Evolutionary conservation across 2,329 filamentous ascomycete genomes (phyloP).

Genomic region (Monilinia aucupariae): DNA sequence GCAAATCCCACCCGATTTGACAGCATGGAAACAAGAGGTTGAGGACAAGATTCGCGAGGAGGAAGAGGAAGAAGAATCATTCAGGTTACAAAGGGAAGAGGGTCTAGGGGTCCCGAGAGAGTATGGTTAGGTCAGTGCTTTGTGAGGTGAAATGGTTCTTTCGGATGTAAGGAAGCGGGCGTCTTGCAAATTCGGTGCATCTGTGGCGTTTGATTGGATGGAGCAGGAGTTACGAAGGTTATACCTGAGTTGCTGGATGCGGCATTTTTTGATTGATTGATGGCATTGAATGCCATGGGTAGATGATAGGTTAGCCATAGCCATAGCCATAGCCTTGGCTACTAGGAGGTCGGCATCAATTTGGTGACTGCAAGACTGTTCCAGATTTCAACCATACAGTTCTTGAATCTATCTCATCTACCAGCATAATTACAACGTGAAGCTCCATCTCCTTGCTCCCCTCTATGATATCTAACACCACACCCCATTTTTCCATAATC

Average conservation of each 20-base stretch:
- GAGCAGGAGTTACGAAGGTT: background rate
- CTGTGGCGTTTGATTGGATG: conserved; percentile 13
- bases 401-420: background rate
- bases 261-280: background rate
- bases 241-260: conserved; percentile 1
- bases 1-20: conserved; percentile 71
- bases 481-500: background rate
- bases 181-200: background rate
- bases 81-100: conserved; percentile 51
- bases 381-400: background rate
- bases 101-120: conserved; percentile 55
- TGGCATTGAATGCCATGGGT: background rate
- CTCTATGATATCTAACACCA: background rate
- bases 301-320: background rate
- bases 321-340: background rate
- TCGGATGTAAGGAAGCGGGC: background rate
- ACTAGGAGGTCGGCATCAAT: background rate
- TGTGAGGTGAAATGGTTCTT: background rate
- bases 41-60: conserved; percentile 64
- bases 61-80: conserved; percentile 49
- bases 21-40: conserved; percentile 61
- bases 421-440: background rate
- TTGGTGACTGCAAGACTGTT: background rate
- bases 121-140: conserved; percentile 5
- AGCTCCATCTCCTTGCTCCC: background rate